Base-by-base conservation (phyloP, 2,329 filamentous ascomycete species). In the Neoscytalidium dimidiatum region DNA sequence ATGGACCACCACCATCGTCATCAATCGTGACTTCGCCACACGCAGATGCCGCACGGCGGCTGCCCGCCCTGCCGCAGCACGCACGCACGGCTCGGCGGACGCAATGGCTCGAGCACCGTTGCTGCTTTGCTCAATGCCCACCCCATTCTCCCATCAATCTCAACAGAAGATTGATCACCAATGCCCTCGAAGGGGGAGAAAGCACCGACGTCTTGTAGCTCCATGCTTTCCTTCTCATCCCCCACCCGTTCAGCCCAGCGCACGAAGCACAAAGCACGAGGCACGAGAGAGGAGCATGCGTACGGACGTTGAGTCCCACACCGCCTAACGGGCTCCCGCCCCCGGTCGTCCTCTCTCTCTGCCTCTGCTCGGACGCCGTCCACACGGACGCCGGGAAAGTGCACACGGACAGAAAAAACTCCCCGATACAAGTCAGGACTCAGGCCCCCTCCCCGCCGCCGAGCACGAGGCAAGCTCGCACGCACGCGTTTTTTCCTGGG, bases 301-400 rank as follows among this genome's bases (percentile, higher is more conserved):
- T n/a, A 8, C n/a, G 43, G 38, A 46, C 43, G 21, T n/a, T 21
- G 43, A 46, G 14, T 46, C 43, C 43, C 43, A 46, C 38, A 60
- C 56, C n/a, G n/a, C n/a, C n/a, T n/a, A n/a, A 60, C 56, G 38
- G 56, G 38, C 56, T 60, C 56, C 41, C 56, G 53, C 56, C 56
- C 56, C 56, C 56, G 56, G 56, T 46, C 41, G 26, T 46, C 21
- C 19, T 19, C 51, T 56, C 31, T 28, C 26, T 23, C 29, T 2
- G 26, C 11, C 9, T 6, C 28, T 13, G 46, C 26, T 13, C 49
- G n/a, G n/a, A 13, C 28, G n/a, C 3, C 46, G 46, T 26, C 28
- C 46, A 26, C 7, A 29, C 46, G 46, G 23, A 26, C 46, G 3
- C 26, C n/a, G n/a, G n/a, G n/a, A 17, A 35, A 17, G 28, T 9